Percentiles rank a stretch among this genome's conserved stretches.
Evolutionary conservation across 129 eudicot species (phyloP).

Genomic region (Logfia minima): DNA sequence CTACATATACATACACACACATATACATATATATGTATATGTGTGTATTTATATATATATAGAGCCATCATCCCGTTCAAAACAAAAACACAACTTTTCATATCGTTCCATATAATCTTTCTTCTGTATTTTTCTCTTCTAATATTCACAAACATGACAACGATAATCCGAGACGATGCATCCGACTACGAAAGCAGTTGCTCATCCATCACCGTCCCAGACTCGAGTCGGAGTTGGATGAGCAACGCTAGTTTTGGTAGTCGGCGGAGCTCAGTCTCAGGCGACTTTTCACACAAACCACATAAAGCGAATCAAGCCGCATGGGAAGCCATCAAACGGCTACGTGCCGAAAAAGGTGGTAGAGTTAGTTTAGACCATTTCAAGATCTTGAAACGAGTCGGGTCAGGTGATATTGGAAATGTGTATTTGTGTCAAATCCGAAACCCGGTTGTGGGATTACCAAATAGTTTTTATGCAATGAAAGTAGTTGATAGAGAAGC

Average conservation of each 20-base stretch:
- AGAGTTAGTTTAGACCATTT: conserved; percentile 61
- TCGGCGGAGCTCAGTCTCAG: conserved; percentile 42
- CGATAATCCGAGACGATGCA: conserved; percentile 45
- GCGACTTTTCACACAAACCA: conserved; percentile 54
- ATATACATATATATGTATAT: no score
- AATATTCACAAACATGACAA: conserved; percentile 29
- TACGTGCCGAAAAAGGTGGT: conserved; percentile 52
- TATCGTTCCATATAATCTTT: conserved; percentile 2
- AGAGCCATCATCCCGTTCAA: conserved; percentile 8
- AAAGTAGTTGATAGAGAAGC: conserved; percentile 85
- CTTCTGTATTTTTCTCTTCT: neutral
- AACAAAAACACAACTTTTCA: conserved; percentile 32
- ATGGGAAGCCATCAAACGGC: conserved; percentile 71
- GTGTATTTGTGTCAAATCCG: conserved; percentile 81
- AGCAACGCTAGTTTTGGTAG: conserved; percentile 54
- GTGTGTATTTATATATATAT: conserved; percentile 17
- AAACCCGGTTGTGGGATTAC: conserved; percentile 55
- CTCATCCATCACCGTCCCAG: conserved; percentile 65
- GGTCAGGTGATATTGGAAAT: conserved; percentile 68
- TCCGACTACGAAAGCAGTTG: conserved; percentile 71
- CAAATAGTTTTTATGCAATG: conserved; percentile 61
- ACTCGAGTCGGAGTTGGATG: conserved; percentile 75
- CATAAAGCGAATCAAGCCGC: conserved; percentile 75
- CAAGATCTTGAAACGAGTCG: conserved; percentile 60
- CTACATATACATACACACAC: neutral